Percentiles rank a stretch among this genome's conserved stretches.
These are phyloP conservation scores for Myxozyma udenii DNA, from an alignment of 805 yeast species.

Conservation along the genomic window DNA sequence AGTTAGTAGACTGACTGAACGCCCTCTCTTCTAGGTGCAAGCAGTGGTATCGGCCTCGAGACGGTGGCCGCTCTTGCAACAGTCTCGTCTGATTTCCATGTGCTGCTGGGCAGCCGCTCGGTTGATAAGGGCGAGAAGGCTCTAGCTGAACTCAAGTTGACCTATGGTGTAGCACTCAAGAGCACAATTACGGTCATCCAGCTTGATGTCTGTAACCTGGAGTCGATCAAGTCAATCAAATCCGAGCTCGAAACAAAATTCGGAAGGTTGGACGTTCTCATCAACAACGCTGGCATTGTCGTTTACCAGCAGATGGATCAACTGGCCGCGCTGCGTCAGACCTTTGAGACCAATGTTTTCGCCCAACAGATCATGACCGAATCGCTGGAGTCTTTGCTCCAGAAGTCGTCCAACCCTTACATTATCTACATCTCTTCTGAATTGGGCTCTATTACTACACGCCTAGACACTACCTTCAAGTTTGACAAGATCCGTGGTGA, in stretches of 20 bases:
- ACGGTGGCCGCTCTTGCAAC: neutral
- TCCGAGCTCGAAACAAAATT: slow-evolving; percentile 1
- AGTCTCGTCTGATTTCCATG: neutral
- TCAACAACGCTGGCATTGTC: slow-evolving; percentile 8
- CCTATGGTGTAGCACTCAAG: neutral
- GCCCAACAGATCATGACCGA: slow-evolving; percentile 3
- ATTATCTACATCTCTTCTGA: neutral
- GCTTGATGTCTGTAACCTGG: neutral
- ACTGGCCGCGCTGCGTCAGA: neutral
- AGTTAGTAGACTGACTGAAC: neutral
- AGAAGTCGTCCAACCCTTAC: neutral
- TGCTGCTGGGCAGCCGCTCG: neutral
- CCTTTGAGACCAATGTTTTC: slow-evolving; percentile 2
- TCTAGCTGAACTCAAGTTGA: neutral
- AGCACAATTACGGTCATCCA: neutral
- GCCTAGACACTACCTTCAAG: neutral
- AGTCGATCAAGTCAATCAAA: neutral
- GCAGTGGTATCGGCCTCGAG: neutral
- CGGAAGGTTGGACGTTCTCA: slow-evolving; percentile 5
- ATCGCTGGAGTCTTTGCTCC: slow-evolving; percentile 1
- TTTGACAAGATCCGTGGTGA: neutral
- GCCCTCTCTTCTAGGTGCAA: neutral
- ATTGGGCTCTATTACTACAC: neutral
- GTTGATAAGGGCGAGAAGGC: neutral
- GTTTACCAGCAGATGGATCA: neutral